Evolutionary conservation across 495 filamentous ascomycete species (phyloP).

Genomic region (Glutinoglossum americanum): DNA sequence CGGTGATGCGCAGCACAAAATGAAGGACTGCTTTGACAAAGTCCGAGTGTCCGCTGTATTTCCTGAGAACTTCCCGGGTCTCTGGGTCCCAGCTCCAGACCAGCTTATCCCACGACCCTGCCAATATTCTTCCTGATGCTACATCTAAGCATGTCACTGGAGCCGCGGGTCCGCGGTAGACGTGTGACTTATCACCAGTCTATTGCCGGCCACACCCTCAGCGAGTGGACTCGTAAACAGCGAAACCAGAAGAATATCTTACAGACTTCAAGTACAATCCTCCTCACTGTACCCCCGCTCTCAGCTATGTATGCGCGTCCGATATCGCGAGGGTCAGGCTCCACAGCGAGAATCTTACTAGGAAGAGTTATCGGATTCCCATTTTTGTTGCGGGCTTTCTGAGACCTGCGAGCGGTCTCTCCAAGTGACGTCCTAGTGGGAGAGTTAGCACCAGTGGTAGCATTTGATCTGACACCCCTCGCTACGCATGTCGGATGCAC

Average conservation of each 20-base stretch:
- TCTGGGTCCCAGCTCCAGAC: constrained; percentile 62
- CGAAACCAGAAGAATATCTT: constrained; percentile 10
- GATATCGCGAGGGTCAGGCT: constrained; percentile 39
- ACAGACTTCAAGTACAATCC: constrained; percentile 49
- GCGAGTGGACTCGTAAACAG: too few relatives aligned
- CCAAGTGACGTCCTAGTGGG: constrained; percentile 43
- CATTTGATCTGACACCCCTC: not conserved
- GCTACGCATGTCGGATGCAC: constrained; percentile 10
- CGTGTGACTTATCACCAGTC: constrained; percentile 15
- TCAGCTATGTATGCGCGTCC: constrained; percentile 60
- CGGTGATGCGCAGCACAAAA: constrained; percentile 2
- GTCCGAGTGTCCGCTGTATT: constrained; percentile 63
- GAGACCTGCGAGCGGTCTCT: constrained; percentile 45
- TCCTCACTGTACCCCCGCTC: constrained; percentile 54
- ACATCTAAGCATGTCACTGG: constrained; percentile 63
- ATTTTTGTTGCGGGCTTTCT: constrained; percentile 63
- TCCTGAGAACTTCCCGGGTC: constrained; percentile 26
- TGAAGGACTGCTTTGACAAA: constrained; percentile 63
- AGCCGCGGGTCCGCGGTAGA: constrained; percentile 53
- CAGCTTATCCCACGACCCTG: constrained; percentile 81
- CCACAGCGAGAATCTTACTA: constrained; percentile 67
- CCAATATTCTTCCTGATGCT: constrained; percentile 46
- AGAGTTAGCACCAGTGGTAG: constrained; percentile 4
- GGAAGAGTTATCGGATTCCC: constrained; percentile 60
- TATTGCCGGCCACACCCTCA: not conserved